Evolutionary conservation across 1,284 basidiomycete genomes (phyloP).

Genomic region (Ceratobasidium sp.): DNA sequence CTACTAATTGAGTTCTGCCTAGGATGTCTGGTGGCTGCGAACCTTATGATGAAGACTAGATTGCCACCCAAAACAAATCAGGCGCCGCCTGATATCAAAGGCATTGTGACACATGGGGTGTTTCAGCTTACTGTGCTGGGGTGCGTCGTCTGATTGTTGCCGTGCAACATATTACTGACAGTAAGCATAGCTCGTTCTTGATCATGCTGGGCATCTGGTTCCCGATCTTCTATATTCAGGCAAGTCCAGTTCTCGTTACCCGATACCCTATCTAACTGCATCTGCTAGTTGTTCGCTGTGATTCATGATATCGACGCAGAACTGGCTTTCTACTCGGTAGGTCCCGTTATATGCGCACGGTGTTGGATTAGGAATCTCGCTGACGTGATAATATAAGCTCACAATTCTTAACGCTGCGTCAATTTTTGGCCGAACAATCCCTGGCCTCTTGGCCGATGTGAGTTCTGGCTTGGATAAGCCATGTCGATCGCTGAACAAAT

Average conservation of each 20-base stretch:
- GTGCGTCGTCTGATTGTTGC: not conserved
- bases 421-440: slow-evolving; percentile 40
- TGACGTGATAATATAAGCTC: too few species aligned
- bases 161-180: not conserved
- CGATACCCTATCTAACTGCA: not conserved
- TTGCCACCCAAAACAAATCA: slow-evolving; percentile 24
- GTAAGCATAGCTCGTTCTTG: slow-evolving; percentile 19
- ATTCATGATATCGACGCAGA: slow-evolving; percentile 19
- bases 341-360: not conserved
- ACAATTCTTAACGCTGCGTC: slow-evolving; percentile 42
- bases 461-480: not conserved
- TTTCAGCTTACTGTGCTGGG: slow-evolving; percentile 2
- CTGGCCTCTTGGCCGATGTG: slow-evolving; percentile 38
- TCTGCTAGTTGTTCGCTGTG: slow-evolving; percentile 32
- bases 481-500: not conserved
- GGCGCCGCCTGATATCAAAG: slow-evolving; percentile 10
- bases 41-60: slow-evolving; percentile 44
- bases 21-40: slow-evolving; percentile 38
- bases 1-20: not conserved
- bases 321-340: slow-evolving; percentile 39
- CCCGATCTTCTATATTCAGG: slow-evolving; percentile 44
- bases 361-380: not conserved
- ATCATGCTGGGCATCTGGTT: slow-evolving; percentile 28
- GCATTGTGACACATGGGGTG: slow-evolving; percentile 18
- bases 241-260: not conserved